Evolutionary conservation across 257 asterid species (phyloP), one percentile per base, ranked within the genome.

Genomic region (Echites panduratus): DNA sequence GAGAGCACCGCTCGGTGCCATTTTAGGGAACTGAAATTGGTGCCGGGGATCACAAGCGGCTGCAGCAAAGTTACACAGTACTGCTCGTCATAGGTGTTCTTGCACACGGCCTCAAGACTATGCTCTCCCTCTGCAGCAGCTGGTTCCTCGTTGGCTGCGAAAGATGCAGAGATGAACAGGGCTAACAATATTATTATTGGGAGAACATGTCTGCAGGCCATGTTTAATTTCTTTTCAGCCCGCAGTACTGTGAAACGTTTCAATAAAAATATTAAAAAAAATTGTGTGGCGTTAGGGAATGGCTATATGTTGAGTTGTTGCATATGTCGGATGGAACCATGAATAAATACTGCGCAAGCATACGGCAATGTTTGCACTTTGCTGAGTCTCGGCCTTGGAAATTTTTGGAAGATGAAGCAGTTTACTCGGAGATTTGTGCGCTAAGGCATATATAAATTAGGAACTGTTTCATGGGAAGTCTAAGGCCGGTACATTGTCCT

Each of bases 1-100:
- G 70, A 75, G 4, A 75, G 70, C 29, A 75, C 78, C 7, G 70
- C 63, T 57, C 78, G 7, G 70, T 57, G 43, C 74, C 78, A 68
- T 57, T 75, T 58, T 1, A 75, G 52, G 0, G 78, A 75, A 58
- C 27, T 20, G 22, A 68, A 68, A 40, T 75, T 44, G 20, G 69
- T 29, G 0, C 52, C 6, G 0, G 78, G 73, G 63, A 32, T 44
- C 7, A 68, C 29, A 3, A 72, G 24, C 38, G 78, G 78, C 62
- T 27, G 27, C 3, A 75, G 78, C 73, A 75, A 32, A 19, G 4
- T 11, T 10, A 68, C 0, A 45, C 79, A 68, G 63, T 58, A 45
- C 16, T 61, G 11, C 2, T 0, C 7, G 29, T 68, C 70, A 3
- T 47, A 8, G 45, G 70, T 13, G 54, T 58, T 58, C 44, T 57